phyloP scores from a whole-genome alignment of 345 rosid species.

The Eucalyptus victrix region DNA sequence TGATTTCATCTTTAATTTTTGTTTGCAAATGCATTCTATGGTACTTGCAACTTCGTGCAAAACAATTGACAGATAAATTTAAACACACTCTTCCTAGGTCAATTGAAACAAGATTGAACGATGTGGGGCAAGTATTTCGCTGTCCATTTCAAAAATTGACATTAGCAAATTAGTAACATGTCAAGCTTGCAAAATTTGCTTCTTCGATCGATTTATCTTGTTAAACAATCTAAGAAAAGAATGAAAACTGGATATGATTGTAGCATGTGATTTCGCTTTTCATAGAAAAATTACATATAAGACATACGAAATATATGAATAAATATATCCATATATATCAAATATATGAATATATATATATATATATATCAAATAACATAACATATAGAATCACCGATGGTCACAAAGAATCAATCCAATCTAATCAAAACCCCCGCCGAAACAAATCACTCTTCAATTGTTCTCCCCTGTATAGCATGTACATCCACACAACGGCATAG shows the following conservation, averaged over 20 bases:
- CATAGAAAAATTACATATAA: background rate
- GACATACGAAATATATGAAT: too few species aligned
- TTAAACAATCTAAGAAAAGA: background rate
- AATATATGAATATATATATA: background rate
- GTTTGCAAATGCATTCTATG: rapidly evolving
- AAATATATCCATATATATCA: background rate
- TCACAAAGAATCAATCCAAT: background rate
- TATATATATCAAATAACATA: background rate
- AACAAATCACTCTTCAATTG: background rate
- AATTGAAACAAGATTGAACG: background rate
- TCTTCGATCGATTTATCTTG: background rate
- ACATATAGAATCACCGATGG: background rate
- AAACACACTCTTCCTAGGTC: rapidly evolving
- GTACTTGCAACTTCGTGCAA: background rate
- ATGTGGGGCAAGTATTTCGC: background rate
- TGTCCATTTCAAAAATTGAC: background rate
- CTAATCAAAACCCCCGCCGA: background rate
- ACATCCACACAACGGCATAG: background rate
- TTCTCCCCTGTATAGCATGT: background rate
- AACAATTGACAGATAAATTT: background rate
- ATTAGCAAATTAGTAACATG: rapidly evolving
- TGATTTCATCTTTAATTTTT: background rate
- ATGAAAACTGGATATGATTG: background rate
- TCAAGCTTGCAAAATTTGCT: background rate
- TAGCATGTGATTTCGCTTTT: too few species aligned